Evolutionary conservation across 2,329 filamentous ascomycete genomes (phyloP).

Genomic region (Nannizziopsis barbatae): DNA sequence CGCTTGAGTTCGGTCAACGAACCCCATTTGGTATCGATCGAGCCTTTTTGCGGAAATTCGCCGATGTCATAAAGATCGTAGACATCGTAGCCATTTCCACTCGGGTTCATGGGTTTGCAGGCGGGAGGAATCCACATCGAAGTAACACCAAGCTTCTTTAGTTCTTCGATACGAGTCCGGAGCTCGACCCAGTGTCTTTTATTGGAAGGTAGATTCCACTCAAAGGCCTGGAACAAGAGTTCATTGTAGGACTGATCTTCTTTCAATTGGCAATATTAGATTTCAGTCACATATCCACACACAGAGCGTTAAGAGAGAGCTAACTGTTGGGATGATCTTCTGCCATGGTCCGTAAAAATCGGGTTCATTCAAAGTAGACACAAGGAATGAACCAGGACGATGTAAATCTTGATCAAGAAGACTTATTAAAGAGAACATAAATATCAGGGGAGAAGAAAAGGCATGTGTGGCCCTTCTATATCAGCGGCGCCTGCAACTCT

Average conservation of each 20-base stretch:
- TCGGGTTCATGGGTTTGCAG: constrained; percentile 53
- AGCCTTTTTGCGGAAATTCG: constrained; percentile 61
- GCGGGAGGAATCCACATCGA: constrained; percentile 59
- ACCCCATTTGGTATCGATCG: constrained; percentile 57
- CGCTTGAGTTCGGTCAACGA: constrained; percentile 48
- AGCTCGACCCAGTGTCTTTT: constrained; percentile 49
- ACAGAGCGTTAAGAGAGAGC: too few relatives aligned
- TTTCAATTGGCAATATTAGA: too few relatives aligned
- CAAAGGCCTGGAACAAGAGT: constrained; percentile 58
- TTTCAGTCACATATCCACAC: too few relatives aligned
- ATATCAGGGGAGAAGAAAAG: too few relatives aligned
- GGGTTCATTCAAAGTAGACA: too few relatives aligned
- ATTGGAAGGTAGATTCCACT: constrained; percentile 58
- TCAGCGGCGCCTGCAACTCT: too few relatives aligned
- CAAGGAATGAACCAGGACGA: too few relatives aligned
- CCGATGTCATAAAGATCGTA: constrained; percentile 62
- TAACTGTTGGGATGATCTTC: too few relatives aligned
- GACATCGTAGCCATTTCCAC: constrained; percentile 57
- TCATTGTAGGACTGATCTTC: constrained; percentile 25
- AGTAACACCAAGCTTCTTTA: constrained; percentile 51
- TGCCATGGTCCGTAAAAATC: too few relatives aligned
- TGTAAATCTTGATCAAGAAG: too few relatives aligned
- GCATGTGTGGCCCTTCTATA: too few relatives aligned
- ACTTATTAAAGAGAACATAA: too few relatives aligned
- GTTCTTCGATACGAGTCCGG: constrained; percentile 42